Percentiles rank a stretch among this genome's conserved stretches.
Evolutionary conservation across 1,284 basidiomycete genomes (phyloP).

Genomic region (Filobasidium uniguttulatum): DNA sequence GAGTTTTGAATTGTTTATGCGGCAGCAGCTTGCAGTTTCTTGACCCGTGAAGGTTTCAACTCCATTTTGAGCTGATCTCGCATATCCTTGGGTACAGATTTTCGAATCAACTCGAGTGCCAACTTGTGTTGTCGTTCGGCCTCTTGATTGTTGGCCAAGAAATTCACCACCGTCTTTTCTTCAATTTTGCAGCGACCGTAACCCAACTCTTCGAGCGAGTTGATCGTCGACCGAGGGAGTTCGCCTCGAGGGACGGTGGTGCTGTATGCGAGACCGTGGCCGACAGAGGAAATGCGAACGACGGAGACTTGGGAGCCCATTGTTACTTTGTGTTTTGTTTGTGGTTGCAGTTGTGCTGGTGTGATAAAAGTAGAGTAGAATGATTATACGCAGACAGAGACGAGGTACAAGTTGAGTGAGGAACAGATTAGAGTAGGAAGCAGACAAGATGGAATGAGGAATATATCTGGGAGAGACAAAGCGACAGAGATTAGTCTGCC

Average conservation of each 20-base stretch:
- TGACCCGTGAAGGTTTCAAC: not conserved
- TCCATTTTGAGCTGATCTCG: not conserved
- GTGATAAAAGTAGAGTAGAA: too few relatives aligned
- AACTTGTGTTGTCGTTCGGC: not conserved
- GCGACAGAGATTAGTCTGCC: too few relatives aligned
- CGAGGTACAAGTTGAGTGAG: too few relatives aligned
- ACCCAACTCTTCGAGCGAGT: not conserved
- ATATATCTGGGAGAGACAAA: too few relatives aligned
- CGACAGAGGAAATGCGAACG: not conserved
- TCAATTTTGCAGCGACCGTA: not conserved
- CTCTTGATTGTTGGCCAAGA: not conserved
- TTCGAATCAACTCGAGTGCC: not conserved
- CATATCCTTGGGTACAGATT: not conserved
- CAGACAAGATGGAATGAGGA: too few relatives aligned
- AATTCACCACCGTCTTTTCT: not conserved
- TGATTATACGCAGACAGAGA: too few relatives aligned
- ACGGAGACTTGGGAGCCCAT: conserved; percentile 1
- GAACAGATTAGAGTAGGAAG: too few relatives aligned
- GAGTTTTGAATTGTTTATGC: not conserved
- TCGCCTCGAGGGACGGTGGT: not conserved
- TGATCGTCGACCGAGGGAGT: not conserved
- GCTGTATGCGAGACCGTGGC: not conserved
- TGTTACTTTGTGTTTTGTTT: too few relatives aligned
- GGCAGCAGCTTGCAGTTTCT: not conserved
- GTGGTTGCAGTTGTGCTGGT: too few relatives aligned